phyloP scores from a whole-genome alignment of 345 rosid genomes.

The Arabis alpina region DNA sequence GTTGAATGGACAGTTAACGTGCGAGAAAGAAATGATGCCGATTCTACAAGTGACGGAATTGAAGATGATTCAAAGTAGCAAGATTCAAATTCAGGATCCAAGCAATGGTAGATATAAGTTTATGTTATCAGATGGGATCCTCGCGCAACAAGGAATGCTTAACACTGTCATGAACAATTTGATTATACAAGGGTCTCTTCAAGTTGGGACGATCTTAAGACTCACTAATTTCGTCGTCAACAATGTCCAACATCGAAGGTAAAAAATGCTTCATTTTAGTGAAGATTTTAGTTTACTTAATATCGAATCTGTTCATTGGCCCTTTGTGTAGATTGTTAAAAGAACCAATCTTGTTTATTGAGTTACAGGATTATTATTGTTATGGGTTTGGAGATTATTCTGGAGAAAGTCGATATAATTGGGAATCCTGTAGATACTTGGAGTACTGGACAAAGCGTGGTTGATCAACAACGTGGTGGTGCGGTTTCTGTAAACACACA shows the following conservation, averaged over 20 bases:
- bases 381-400: conserved; percentile 59
- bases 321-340: neutral
- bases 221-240: conserved; percentile 63
- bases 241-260: conserved; percentile 71
- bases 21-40: conserved; percentile 60
- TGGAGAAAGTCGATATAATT: conserved; percentile 51
- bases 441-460: conserved; percentile 41
- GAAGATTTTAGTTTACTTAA: too few relatives aligned
- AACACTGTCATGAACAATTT: conserved; percentile 58
- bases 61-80: conserved; percentile 55
- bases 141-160: conserved; percentile 71
- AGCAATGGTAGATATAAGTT: conserved; percentile 55
- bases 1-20: conserved; percentile 49
- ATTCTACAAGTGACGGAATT: conserved; percentile 74
- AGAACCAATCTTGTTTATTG: neutral
- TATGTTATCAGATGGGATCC: conserved; percentile 68
- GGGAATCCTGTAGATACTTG: conserved; percentile 53
- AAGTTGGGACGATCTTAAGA: conserved; percentile 65
- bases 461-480: conserved; percentile 44
- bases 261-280: neutral
- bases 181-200: conserved; percentile 55
- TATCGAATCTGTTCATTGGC: too few relatives aligned
- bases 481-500: conserved; percentile 41
- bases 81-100: conserved; percentile 41
- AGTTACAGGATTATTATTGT: conserved; percentile 71